phyloP scores from a whole-genome alignment of 768 basidiomycete species.

The Xerocomus potaroensis region DNA sequence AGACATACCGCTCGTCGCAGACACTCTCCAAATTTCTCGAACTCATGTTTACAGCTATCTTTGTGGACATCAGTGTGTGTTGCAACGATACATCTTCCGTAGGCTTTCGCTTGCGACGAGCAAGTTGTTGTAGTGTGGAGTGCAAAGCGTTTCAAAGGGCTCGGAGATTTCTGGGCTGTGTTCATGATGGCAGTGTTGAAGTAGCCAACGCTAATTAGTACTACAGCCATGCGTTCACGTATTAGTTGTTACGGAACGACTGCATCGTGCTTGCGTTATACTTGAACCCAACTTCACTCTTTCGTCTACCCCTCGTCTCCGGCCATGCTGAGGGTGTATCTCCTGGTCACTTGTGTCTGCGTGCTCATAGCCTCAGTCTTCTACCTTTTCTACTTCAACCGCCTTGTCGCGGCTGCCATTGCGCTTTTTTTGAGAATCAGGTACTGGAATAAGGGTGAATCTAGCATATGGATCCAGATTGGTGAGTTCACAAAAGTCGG shows the following conservation, averaged over 20 bases:
- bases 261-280: not conserved
- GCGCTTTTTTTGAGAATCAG: conserved; percentile 61
- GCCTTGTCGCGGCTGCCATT: conserved; percentile 68
- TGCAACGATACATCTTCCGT: conserved; percentile 85
- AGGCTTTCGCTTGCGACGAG: conserved; percentile 63
- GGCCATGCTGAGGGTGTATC: conserved; percentile 52
- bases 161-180: conserved; percentile 28
- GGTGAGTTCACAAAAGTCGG: conserved; percentile 41
- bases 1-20: conserved; percentile 70
- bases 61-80: conserved; percentile 81
- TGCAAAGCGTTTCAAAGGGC: conserved; percentile 63
- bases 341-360: conserved; percentile 62
- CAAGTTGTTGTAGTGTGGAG: conserved; percentile 70
- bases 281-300: not conserved
- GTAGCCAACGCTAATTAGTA: not conserved
- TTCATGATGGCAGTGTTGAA: conserved; percentile 13
- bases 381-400: conserved; percentile 91
- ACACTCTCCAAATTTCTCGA: conserved; percentile 78
- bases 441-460: conserved; percentile 73
- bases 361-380: conserved; percentile 53
- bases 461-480: conserved; percentile 82
- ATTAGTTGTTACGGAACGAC: not conserved
- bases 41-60: conserved; percentile 83
- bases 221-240: not conserved
- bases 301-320: not conserved